Conservation (phyloP, 148 eudicot genomes). For the Rhododendron kiyosumense region DNA sequence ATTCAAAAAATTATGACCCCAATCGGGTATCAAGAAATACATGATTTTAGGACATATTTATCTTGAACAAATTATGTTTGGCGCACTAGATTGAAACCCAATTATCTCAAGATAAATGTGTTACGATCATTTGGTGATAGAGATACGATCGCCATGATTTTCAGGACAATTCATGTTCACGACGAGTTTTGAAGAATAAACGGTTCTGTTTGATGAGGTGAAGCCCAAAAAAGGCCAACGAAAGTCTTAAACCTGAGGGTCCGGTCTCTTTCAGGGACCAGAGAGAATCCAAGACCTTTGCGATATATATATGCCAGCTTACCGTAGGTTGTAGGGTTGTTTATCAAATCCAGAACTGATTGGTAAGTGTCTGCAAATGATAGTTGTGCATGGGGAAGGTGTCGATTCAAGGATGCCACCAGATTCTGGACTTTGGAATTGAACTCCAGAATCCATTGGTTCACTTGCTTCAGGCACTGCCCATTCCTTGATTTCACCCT, state of each 20-base stretch:
- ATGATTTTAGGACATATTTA: too few species aligned
- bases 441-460: slow-evolving; percentile 52
- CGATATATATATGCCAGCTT: neutral
- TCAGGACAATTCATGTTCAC: neutral
- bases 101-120: neutral
- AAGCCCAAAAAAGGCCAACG: neutral
- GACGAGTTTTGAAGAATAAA: neutral
- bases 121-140: neutral
- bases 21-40: neutral
- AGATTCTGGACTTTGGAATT: slow-evolving; percentile 52
- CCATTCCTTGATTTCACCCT: slow-evolving; percentile 63
- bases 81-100: neutral
- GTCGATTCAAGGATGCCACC: slow-evolving; percentile 34
- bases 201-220: neutral
- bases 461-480: slow-evolving; percentile 66
- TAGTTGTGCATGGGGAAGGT: slow-evolving; percentile 47
- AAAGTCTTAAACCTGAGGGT: neutral
- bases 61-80: neutral
- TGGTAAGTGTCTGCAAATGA: slow-evolving; percentile 71
- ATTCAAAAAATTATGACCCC: neutral
- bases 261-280: neutral
- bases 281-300: neutral
- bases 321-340: slow-evolving; percentile 59
- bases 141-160: neutral
- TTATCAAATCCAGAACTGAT: slow-evolving; percentile 51